These are phyloP conservation scores for Phialophora macrospora DNA, from an alignment of 2,329 filamentous ascomycete genomes.

Conservation along the genomic window DNA sequence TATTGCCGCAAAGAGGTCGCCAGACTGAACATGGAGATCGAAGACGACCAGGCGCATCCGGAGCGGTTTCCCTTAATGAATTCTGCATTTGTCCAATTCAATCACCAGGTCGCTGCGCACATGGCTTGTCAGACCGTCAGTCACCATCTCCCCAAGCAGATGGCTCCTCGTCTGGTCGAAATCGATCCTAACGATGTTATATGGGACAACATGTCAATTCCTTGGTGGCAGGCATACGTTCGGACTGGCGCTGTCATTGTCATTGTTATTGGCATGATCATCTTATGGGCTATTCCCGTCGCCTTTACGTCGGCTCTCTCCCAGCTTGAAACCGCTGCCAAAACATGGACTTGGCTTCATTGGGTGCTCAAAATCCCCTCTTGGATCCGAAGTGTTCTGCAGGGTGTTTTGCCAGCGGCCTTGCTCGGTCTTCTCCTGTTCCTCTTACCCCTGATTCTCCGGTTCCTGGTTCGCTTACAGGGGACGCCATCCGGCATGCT, in stretches of 20 bases:
- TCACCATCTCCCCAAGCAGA: slow-evolving; percentile 89
- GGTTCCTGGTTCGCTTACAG: slow-evolving; percentile 72
- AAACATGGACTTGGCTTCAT: slow-evolving; percentile 68
- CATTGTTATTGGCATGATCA: slow-evolving; percentile 73
- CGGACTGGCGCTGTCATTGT: slow-evolving; percentile 69
- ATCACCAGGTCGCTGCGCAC: slow-evolving; percentile 94
- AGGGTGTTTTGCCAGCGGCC: slow-evolving; percentile 83
- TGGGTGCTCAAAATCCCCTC: slow-evolving; percentile 70
- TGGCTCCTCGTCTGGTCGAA: slow-evolving; percentile 91
- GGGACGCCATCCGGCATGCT: slow-evolving; percentile 83
- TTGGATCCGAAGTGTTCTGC: slow-evolving; percentile 68
- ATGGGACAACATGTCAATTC: slow-evolving; percentile 96
- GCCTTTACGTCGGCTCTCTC: slow-evolving; percentile 83
- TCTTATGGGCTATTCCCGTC: slow-evolving; percentile 90
- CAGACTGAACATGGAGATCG: slow-evolving; percentile 87
- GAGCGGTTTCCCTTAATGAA: slow-evolving; percentile 92
- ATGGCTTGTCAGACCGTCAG: slow-evolving; percentile 95
- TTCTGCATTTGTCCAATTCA: slow-evolving; percentile 97
- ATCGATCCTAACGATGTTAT: slow-evolving; percentile 90
- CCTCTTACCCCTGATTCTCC: slow-evolving; percentile 79
- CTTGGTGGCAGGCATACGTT: slow-evolving; percentile 89
- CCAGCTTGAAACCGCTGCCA: slow-evolving; percentile 73
- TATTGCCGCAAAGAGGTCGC: slow-evolving; percentile 87
- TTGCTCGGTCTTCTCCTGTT: slow-evolving; percentile 77
- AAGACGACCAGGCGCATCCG: slow-evolving; percentile 81